Conservation (phyloP, 2,329 filamentous ascomycete genomes). For the Lachnellula hyalina region DNA sequence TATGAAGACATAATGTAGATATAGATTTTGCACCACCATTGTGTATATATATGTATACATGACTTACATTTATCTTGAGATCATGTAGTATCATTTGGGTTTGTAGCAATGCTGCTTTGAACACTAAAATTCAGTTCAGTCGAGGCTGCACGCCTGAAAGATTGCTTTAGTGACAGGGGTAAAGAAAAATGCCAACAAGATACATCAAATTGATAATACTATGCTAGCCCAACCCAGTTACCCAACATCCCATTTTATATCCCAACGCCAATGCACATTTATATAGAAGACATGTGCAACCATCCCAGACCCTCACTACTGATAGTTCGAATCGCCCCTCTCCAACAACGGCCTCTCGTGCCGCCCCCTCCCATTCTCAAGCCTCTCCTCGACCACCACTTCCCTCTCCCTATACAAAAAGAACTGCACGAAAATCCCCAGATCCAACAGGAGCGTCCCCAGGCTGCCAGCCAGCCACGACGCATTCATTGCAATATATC, state of each 20-base stretch:
- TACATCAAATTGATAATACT: no score
- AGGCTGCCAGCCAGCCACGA: constrained; percentile 88
- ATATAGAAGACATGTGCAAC: background rate
- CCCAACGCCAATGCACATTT: background rate
- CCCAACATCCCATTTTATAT: background rate
- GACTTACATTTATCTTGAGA: no score
- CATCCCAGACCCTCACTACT: background rate
- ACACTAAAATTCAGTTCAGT: no score
- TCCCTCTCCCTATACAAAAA: constrained; percentile 63
- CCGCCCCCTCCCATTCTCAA: constrained; percentile 2
- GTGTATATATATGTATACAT: background rate
- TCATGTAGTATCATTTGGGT: no score
- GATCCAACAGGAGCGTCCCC: constrained; percentile 79
- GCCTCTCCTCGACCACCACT: constrained; percentile 5
- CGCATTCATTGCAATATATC: constrained; percentile 83
- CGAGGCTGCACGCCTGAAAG: no score
- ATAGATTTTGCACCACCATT: background rate
- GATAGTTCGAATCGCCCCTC: constrained; percentile 16
- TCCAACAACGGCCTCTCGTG: constrained; percentile 18
- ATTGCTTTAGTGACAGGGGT: no score
- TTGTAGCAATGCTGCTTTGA: no score
- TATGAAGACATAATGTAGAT: constrained; percentile 1
- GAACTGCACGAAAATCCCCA: constrained; percentile 85
- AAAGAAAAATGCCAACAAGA: no score
- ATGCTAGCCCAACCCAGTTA: background rate